Evolutionary conservation across 306 rosid genomes (phyloP), one percentile per base, ranked within the genome.

Genomic region (Benincasa hispida): DNA sequence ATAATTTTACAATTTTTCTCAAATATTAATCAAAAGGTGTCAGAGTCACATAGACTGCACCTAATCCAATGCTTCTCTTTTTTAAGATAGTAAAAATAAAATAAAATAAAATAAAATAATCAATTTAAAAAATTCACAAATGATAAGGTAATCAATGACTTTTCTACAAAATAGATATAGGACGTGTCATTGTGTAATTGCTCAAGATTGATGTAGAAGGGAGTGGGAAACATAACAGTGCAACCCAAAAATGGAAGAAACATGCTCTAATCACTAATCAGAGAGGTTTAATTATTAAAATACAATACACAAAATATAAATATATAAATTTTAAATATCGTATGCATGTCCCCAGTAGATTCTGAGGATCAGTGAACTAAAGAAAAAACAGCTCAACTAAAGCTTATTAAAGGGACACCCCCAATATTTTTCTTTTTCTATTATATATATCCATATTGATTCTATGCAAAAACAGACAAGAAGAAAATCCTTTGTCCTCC

Each of bases 391-490:
- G 75, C 75, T 77, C 78, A 27, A 72, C 72, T n/a, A 62, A 61
- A 32, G 70, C 3, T 62, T 56, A 56, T 57, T 69, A 48, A 10
- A 57, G n/a, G n/a, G 66, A 75, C 66, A 75, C 37, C 50, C 50
- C 9, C 78, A 54, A 30, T 75, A 35, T 54, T 10, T n/a, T n/a
- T n/a, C n/a, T 55, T 55, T 53, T 35, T 55, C 24, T 17, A 19
- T 81, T 57, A 62, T 56, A 76, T 51, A 74, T 14, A 70, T 54
- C 39, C 32, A 45, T 68, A 39, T 25, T 84, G 89, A 92, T 90
- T 90, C 92, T 79, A 3, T 80, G 70, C 63, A 55, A 83, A 86
- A 87, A 81, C 85, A 81, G 96, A 92, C 98, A 89, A 92, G 93
- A 80, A 85, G 98, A 90, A 92, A 84, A 84, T 70, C 83, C 80